Base-by-base conservation (phyloP, 495 filamentous ascomycete genomes). In the Aspergillus incahuasiensis region DNA sequence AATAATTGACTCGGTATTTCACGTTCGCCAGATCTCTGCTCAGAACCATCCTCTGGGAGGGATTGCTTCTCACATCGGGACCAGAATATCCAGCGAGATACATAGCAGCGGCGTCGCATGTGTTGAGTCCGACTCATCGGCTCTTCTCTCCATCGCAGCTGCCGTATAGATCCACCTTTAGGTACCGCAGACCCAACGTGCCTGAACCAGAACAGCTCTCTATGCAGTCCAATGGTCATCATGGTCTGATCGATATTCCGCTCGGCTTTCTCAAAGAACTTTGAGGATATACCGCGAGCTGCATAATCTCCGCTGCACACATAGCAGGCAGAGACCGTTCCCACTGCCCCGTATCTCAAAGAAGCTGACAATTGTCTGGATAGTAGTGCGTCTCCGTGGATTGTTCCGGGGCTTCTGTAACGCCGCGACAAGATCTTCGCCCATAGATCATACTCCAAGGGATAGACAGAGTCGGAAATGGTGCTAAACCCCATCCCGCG, bases 401-500 rank as follows among this genome's bases (percentile, higher is more conserved):
- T 40, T 8, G 8, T 8, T 28, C 25, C 8, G 8, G 25, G 25
- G 13, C 6, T 35, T 35, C 34, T n/a, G n/a, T n/a, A n/a, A n/a
- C n/a, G n/a, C n/a, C n/a, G n/a, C n/a, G n/a, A n/a, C n/a, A n/a
- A n/a, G n/a, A n/a, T n/a, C n/a, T n/a, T n/a, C n/a, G n/a, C n/a
- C n/a, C n/a, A n/a, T n/a, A n/a, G n/a, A n/a, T n/a, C n/a, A n/a
- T n/a, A n/a, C n/a, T n/a, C n/a, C n/a, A n/a, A n/a, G n/a, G n/a
- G n/a, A n/a, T n/a, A n/a, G n/a, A n/a, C n/a, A n/a, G 11, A 21
- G 22, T 20, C 18, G 19, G 4, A 40, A 4, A 40, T 40, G 38
- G 15, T n/a, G 9, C 18, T 8, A 18, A 50, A 21, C 59, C n/a
- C 54, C 44, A 49, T 51, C 65, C 35, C 66, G 45, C 63, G 54